phyloP scores from a whole-genome alignment of 306 rosid species.

The Comarum palustre region DNA sequence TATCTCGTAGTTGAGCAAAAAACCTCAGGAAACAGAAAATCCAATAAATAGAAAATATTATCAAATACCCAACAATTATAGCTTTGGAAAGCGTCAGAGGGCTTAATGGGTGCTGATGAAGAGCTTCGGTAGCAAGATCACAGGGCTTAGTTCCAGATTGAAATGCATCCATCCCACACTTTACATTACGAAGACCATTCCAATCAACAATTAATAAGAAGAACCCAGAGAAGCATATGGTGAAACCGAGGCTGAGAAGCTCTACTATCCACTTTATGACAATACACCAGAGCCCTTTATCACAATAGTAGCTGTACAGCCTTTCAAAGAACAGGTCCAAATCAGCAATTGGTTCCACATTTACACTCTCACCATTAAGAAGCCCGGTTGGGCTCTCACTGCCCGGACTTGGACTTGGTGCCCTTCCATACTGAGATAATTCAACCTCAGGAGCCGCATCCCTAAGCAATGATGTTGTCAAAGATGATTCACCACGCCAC shows the following conservation, averaged over 20 bases:
- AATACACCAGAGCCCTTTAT: conserved; percentile 94
- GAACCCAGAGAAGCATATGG: conserved; percentile 84
- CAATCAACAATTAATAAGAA: conserved; percentile 81
- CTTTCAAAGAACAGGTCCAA: conserved; percentile 94
- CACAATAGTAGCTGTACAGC: conserved; percentile 79
- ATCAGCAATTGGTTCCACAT: conserved; percentile 77
- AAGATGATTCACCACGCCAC: conserved; percentile 55
- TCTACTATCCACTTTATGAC: conserved; percentile 86
- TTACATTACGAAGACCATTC: conserved; percentile 89
- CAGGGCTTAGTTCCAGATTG: conserved; percentile 89
- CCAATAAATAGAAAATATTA: conserved; percentile 83
- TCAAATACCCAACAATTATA: conserved; percentile 83
- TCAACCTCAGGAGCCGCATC: conserved; percentile 70
- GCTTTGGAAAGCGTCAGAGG: conserved; percentile 68
- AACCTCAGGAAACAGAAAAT: conserved; percentile 86
- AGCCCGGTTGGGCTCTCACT: conserved; percentile 92
- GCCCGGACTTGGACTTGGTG: conserved; percentile 63
- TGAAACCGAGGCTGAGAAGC: conserved; percentile 81
- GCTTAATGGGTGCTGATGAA: conserved; percentile 72
- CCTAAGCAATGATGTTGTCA: conserved; percentile 51
- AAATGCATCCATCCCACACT: conserved; percentile 96
- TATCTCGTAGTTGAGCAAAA: conserved; percentile 75
- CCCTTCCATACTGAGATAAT: conserved; percentile 57
- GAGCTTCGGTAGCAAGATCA: conserved; percentile 89
- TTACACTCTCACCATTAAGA: conserved; percentile 68